Conservation (phyloP, 768 basidiomycete genomes). For the Tulasnella sp. region DNA sequence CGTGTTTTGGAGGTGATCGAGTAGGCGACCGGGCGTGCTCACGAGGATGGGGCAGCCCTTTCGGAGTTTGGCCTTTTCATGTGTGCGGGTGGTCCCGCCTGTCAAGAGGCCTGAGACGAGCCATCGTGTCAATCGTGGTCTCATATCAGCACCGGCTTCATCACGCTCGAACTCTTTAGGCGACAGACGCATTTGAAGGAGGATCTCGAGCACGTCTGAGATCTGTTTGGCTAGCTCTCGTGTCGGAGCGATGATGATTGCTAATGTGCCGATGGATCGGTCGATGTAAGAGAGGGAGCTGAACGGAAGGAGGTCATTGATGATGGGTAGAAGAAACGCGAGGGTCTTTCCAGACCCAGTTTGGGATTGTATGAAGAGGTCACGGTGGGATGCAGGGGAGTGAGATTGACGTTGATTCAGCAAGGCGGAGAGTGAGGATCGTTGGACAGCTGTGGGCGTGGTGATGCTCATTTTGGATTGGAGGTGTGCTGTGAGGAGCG, state of each 20-base stretch:
- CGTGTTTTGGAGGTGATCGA: conserved; percentile 95
- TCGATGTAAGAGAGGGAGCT: conserved; percentile 88
- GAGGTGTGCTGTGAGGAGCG: conserved; percentile 68
- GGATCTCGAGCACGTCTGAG: conserved; percentile 78
- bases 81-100: conserved; percentile 86
- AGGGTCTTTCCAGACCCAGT: conserved; percentile 96
- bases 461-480: conserved; percentile 65
- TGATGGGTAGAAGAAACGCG: conserved; percentile 84
- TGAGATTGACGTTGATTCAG: conserved; percentile 25
- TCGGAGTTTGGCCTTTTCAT: conserved; percentile 90
- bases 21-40: conserved; percentile 84
- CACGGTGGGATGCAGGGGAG: conserved; percentile 33
- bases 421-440: conserved; percentile 55
- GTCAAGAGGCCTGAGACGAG: conserved; percentile 86
- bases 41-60: conserved; percentile 95
- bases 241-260: conserved; percentile 89
- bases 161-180: conserved; percentile 32
- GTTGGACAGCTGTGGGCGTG: conserved; percentile 85
- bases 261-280: conserved; percentile 87
- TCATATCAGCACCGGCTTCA: conserved; percentile 32
- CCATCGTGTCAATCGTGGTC: conserved; percentile 65
- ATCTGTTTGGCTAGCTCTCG: conserved; percentile 96
- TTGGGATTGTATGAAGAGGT: conserved; percentile 90
- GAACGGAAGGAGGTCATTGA: conserved; percentile 86
- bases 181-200: conserved; percentile 66